Evolutionary conservation across 2,329 filamentous ascomycete species (phyloP), one percentile per base, ranked within the genome.

Genomic region (Epichloe typhina): DNA sequence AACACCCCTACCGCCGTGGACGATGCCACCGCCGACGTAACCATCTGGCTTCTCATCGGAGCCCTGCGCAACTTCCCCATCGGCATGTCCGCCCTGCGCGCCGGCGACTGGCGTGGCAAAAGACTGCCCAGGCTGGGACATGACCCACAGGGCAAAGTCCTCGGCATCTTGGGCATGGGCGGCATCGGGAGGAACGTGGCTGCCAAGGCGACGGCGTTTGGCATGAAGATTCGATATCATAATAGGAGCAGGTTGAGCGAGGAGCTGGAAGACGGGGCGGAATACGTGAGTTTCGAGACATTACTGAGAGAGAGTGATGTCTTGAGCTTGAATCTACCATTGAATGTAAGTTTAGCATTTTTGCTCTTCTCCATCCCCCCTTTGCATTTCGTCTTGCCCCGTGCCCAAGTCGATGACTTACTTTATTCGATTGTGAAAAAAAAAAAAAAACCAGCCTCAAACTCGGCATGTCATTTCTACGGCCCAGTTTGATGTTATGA

Each of bases 91-190:
- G 72, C 76, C 12, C 72, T 91, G 9, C 79, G 88, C 37, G 70
- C 74, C 21, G 81, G 83, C 1, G 69, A 79, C 52, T 94, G 86
- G 84, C 75, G 79, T 49, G 85, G 84, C 4, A 63, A 66, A 4
- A 70, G 73, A 3, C 64, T 70, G 6, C 74, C 77, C 1, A 73
- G 82, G 0, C 69, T 81, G 5, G 88, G 87, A 12, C 84, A 86
- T 61, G 87, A 93, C 61, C 87, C 87, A 1, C 74, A 86, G 64
- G 86, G 84, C 37, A 93, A 91, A 66, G 71, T 82, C 1, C 73
- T 94, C 5, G 88, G 88, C 0, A 88, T 94, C 53, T 65, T 94
- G 40, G 88, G 88, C 6, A 91, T 93, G 86, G 88, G 88, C 19
- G 86, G 88, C 2, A 93, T 94, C 54, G 88, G 88, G 0, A 73